Conservation (phyloP, 352 stramenopile species). For the Blastocystis sp. region DNA sequence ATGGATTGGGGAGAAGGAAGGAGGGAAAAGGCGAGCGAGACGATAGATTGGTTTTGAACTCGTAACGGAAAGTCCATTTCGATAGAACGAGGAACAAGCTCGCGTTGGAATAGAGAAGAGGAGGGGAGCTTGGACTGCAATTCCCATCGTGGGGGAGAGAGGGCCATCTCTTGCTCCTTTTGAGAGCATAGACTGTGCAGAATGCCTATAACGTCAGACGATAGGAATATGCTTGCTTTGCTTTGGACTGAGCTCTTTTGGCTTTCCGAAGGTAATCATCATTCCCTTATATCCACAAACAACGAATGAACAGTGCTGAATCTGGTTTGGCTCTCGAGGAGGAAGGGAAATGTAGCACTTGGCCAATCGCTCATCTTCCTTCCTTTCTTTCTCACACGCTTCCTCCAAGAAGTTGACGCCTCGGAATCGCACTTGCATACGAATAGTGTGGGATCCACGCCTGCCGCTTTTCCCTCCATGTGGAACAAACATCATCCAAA, state of each 20-base stretch:
- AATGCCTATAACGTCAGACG: not conserved
- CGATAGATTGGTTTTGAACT: no score
- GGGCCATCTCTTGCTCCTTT: not conserved
- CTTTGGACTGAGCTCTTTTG: not conserved
- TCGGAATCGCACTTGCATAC: slow-evolving; percentile 42
- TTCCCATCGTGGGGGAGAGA: not conserved
- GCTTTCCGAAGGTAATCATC: not conserved
- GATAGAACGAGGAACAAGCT: not conserved
- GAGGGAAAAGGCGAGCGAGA: no score
- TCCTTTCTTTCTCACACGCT: slow-evolving; percentile 24
- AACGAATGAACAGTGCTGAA: not conserved
- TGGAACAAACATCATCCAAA: slow-evolving; percentile 55
- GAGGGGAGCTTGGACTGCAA: not conserved
- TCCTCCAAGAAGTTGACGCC: slow-evolving; percentile 16
- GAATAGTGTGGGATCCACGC: no score
- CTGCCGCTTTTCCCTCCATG: slow-evolving; percentile 48
- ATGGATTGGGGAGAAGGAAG: no score
- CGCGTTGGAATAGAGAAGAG: not conserved
- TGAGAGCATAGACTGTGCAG: not conserved
- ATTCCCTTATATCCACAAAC: not conserved
- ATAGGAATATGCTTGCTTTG: not conserved
- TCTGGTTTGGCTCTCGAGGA: not conserved
- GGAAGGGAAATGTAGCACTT: not conserved
- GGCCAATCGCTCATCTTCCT: slow-evolving; percentile 9
- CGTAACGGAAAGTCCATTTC: not conserved